Base-by-base conservation (phyloP, 345 rosid species). In the Syzygium grande region DNA sequence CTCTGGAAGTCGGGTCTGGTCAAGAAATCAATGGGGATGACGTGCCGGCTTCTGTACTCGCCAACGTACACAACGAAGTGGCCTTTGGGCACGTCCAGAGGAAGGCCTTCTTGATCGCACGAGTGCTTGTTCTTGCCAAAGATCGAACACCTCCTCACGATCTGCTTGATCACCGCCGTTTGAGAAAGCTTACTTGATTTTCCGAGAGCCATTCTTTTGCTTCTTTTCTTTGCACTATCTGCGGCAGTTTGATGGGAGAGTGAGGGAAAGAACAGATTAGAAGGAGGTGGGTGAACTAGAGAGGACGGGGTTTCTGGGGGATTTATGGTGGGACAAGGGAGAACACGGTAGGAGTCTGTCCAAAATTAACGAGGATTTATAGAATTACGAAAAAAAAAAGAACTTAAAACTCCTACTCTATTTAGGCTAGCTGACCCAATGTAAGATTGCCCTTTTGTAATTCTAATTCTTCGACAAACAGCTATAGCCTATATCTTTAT, bases 51-150 rank as follows among this genome's bases (percentile, higher is more conserved):
- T 65, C 93, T 87, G 84, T 87, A 88, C 86, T 90, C 89, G 22
- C 94, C 94, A 12, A 92, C 94, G 85, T 92, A 92, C n/a, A 92
- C 94, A 6, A 91, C 93, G 54, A 92, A 92, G 87, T 92, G 93
- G 7, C 94, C 94, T 85, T 88, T 92, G 4, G 94, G 94, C 43
- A 92, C 94, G 55, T 92, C 94, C 51, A 84, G 22, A 41, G 86
- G 89, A 3, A 63, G 80, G 9, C 54, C 56, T n/a, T 77, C 59
- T 80, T 51, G 41, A 52, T 84, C 84, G 59, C 80, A 49, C 51
- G 88, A 23, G 19, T 88, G 91, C 84, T 68, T 52, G 30, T 90
- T 91, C 89, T 90, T 90, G 54, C 92, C 92, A 11, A 92, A 86
- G 88, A 90, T 92, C 16, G 94, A 91, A 84, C 94, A 92, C 78